phyloP scores from a whole-genome alignment of 139 green algal species.

The Edaphochlamys debaryana region DNA sequence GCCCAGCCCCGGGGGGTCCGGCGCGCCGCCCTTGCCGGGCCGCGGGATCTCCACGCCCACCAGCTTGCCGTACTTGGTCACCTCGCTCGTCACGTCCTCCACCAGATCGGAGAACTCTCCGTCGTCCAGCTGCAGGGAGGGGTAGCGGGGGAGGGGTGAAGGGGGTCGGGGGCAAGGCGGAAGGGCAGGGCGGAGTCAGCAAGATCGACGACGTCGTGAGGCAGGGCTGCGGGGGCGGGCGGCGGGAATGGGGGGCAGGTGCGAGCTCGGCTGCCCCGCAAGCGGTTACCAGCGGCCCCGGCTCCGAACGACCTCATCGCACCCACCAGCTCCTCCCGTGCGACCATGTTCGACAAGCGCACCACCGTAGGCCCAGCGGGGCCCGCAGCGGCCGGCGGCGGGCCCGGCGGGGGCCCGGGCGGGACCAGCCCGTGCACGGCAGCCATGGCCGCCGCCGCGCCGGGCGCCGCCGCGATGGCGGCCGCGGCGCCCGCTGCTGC shows the following conservation, averaged over 20 bases:
- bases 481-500: conserved; percentile 4
- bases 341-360: conserved; percentile 63
- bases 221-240: too few relatives aligned
- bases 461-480: neutral
- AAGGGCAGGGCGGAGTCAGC: too few relatives aligned
- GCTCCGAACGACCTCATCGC: too few relatives aligned
- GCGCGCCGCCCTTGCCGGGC: neutral
- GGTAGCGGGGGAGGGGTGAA: neutral
- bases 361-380: conserved; percentile 41
- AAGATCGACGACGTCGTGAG: too few relatives aligned
- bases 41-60: conserved; percentile 60
- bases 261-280: too few relatives aligned
- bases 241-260: too few relatives aligned
- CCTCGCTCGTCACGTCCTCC: conserved; percentile 65
- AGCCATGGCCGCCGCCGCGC: too few relatives aligned
- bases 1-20: conserved; percentile 65
- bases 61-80: conserved; percentile 72
- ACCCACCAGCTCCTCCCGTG: conserved; percentile 59
- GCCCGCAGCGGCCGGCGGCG: neutral
- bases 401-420: neutral
- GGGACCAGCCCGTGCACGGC: too few relatives aligned
- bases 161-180: too few relatives aligned
- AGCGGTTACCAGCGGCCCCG: too few relatives aligned
- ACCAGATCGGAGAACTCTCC: conserved; percentile 66
- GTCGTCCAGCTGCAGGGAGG: conserved; percentile 41